These are phyloP conservation scores for Vigna nakashimae DNA, from an alignment of 306 rosid genomes.

Conservation along the genomic window DNA sequence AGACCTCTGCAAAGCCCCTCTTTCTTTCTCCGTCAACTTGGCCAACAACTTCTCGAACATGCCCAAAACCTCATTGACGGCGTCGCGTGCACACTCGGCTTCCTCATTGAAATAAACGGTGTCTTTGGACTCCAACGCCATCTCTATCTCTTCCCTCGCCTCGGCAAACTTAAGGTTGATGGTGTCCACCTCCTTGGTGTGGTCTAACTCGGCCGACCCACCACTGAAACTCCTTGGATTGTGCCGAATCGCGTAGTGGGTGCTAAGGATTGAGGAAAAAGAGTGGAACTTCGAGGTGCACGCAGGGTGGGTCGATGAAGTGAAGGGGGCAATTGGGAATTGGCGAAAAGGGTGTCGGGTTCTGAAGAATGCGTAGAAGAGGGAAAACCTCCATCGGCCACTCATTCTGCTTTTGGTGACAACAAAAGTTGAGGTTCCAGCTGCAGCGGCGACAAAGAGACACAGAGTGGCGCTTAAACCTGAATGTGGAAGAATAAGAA, in stretches of 20 bases:
- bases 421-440: conserved; percentile 5
- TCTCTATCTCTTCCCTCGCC: conserved; percentile 96
- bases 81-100: conserved; percentile 93
- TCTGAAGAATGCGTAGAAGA: conserved; percentile 50
- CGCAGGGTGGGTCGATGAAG: conserved; percentile 29
- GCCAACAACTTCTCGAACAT: conserved; percentile 65
- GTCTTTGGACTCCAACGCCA: conserved; percentile 92
- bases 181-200: conserved; percentile 75
- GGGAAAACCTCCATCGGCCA: conserved; percentile 47
- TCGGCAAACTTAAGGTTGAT: conserved; percentile 94
- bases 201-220: conserved; percentile 56
- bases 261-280: conserved; percentile 31
- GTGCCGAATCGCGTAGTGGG: conserved; percentile 40
- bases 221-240: conserved; percentile 52
- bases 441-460: conserved; percentile 17
- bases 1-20: conserved; percentile 71
- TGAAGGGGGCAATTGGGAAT: conserved; percentile 32
- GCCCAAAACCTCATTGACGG: conserved; percentile 67
- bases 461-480: neutral
- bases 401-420: conserved; percentile 49
- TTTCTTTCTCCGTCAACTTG: conserved; percentile 68
- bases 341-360: conserved; percentile 38
- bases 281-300: conserved; percentile 45
- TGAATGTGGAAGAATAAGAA: too few species aligned
- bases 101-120: conserved; percentile 92